Conservation (phyloP, 305 asterid genomes). For the Rubia tinctorum region DNA sequence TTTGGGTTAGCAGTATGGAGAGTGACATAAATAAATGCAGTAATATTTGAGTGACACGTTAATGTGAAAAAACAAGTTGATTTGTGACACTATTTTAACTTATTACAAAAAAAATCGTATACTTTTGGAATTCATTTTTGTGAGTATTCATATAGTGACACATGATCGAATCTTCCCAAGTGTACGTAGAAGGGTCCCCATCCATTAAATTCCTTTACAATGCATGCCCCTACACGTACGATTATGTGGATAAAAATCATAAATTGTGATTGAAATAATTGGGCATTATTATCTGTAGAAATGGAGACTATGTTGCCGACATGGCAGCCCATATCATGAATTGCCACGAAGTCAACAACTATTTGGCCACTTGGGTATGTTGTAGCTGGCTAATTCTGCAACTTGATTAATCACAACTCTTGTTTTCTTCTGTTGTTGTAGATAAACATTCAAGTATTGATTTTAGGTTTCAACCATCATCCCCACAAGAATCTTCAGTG, state of each 20-base stretch:
- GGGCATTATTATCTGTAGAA: neutral
- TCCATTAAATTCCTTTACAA: neutral
- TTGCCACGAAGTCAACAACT: slow-evolving; percentile 4
- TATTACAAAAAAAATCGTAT: too few relatives aligned
- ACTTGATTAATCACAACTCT: slow-evolving; percentile 7
- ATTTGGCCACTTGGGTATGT: slow-evolving; percentile 23
- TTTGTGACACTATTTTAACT: too few relatives aligned
- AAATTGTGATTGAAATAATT: neutral
- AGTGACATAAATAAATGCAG: too few relatives aligned
- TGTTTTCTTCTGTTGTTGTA: slow-evolving; percentile 29
- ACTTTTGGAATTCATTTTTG: too few relatives aligned
- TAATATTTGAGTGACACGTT: too few relatives aligned
- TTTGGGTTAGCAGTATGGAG: too few relatives aligned
- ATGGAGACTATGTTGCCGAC: slow-evolving; percentile 13
- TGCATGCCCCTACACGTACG: neutral
- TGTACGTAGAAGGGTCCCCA: slow-evolving; percentile 7
- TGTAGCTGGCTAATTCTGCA: slow-evolving; percentile 12
- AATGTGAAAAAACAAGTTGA: too few relatives aligned
- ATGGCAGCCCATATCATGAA: slow-evolving; percentile 9
- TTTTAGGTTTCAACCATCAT: neutral
- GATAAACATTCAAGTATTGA: slow-evolving; percentile 31
- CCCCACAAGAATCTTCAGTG: neutral
- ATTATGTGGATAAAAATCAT: neutral
- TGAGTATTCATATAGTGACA: neutral
- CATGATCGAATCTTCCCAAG: slow-evolving; percentile 11